These are phyloP conservation scores for Saccharomycopsis fibuligera DNA, from an alignment of 805 yeast genomes.

Conservation along the genomic window DNA sequence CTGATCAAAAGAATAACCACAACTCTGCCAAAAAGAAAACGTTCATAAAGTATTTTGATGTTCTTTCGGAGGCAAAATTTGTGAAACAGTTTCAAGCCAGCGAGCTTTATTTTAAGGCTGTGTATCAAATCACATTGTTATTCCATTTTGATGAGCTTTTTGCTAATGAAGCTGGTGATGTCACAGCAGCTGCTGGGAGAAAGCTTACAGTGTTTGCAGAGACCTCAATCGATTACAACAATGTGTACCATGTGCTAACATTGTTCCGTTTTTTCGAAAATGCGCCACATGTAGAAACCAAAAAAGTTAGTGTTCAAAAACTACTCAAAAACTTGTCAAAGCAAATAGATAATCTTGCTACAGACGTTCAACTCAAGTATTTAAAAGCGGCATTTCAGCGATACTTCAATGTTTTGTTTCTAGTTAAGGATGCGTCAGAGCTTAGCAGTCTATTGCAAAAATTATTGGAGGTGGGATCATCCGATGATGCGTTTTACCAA, in stretches of 20 bases:
- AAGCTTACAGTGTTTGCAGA: too few species aligned
- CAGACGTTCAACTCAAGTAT: neutral
- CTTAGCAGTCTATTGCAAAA: neutral
- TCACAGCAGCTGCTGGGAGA: neutral
- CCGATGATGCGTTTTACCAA: neutral
- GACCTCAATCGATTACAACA: neutral
- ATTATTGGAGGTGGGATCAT: neutral
- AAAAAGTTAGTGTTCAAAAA: neutral
- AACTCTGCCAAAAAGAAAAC: neutral
- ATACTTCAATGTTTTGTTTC: conserved; percentile 10
- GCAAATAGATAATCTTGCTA: neutral
- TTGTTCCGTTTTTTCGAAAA: neutral
- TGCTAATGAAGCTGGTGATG: neutral
- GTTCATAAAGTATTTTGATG: neutral
- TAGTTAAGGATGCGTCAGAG: neutral
- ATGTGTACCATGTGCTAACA: neutral
- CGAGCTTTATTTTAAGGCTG: neutral
- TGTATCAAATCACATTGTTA: neutral
- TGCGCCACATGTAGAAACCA: neutral
- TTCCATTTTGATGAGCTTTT: neutral
- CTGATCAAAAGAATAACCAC: too few species aligned
- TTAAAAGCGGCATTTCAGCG: conserved; percentile 4
- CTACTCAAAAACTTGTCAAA: neutral
- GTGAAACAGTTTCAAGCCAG: neutral
- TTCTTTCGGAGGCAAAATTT: neutral